Base-by-base conservation (phyloP, 371 early-diverging fungal species). In the Mucor mucedo region DNA sequence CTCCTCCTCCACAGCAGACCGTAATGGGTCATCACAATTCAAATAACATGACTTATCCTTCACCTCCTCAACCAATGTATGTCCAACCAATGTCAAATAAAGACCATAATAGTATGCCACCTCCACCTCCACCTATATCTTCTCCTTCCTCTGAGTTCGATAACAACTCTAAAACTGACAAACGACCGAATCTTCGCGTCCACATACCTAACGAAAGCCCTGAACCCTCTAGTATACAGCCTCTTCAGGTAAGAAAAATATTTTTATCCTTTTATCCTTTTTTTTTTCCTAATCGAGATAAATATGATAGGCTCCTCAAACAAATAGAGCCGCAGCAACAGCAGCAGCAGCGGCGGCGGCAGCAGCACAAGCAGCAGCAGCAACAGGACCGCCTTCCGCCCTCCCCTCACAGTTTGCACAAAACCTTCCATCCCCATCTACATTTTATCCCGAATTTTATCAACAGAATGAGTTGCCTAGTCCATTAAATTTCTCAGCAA, bases 381-480 rank as follows among this genome's bases (percentile, higher is more conserved):
- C 44, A 44, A 44, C 47, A 2, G 59, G 59, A 2, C 59, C 59
- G 8, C 59, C 59, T 41, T 56, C 63, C 27, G 56, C 56, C 11
- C 13, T 56, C 3, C 82, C 85, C 3, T 82, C 83, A 30, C 85
- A 90, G 68, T 90, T 90, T 64, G 89, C 89, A 32, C 91, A 90
- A 66, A 91, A 88, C 59, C 70, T 91, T 30, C 91, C 91, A 4
- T 91, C 91, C 8, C 91, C 91, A 5, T 88, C 87, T 8, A 82
- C 89, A 3, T 90, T 91, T 63, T 91, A 89, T 68, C 88, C 90
- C 4, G 83, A 89, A 58, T 87, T 91, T 47, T 91, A 91, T 58
- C 87, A 85, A 58, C 86, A 82, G 63, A 80, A 73, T 60, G 88
- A 86, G 56, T 56, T 81, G 60, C 86, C 79, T n/a, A 87, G 88